Evolutionary conservation across 257 asterid species (phyloP).

Genomic region (Solanum raphanifolium): DNA sequence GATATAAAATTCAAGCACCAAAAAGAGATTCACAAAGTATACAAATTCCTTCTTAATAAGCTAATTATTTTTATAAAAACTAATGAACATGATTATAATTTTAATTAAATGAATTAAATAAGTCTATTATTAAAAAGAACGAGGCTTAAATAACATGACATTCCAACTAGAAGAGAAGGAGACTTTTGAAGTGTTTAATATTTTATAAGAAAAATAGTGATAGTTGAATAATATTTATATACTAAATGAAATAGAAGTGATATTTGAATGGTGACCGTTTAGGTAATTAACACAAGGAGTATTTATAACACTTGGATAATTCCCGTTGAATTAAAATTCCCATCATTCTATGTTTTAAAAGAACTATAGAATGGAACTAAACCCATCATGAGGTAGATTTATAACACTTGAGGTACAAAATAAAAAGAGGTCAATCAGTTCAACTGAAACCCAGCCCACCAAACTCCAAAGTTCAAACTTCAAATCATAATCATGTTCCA

Average conservation of each 20-base stretch:
- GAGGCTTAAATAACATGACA: not conserved
- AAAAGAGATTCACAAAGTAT: not conserved
- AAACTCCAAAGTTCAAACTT: not conserved
- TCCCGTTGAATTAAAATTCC: not conserved
- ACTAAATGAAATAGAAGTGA: not conserved
- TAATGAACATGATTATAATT: no score
- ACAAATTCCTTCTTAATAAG: not conserved
- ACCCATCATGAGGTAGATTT: not conserved
- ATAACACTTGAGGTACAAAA: not conserved
- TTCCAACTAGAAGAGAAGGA: not conserved
- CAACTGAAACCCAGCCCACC: not conserved
- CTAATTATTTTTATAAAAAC: not conserved
- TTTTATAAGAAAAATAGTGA: not conserved
- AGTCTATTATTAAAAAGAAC: no score
- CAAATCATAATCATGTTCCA: not conserved
- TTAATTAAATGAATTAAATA: no score
- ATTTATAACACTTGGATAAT: not conserved
- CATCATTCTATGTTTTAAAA: not conserved
- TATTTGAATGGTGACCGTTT: not conserved
- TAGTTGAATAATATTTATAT: no score
- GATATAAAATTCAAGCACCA: not conserved
- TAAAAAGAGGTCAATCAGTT: not conserved
- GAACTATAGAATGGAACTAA: not conserved
- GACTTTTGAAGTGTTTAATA: no score
- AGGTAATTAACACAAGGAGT: not conserved